Percentiles rank a stretch among this genome's conserved stretches.
phyloP scores from a whole-genome alignment of 306 rosid species.

The Crataegus laevigata region DNA sequence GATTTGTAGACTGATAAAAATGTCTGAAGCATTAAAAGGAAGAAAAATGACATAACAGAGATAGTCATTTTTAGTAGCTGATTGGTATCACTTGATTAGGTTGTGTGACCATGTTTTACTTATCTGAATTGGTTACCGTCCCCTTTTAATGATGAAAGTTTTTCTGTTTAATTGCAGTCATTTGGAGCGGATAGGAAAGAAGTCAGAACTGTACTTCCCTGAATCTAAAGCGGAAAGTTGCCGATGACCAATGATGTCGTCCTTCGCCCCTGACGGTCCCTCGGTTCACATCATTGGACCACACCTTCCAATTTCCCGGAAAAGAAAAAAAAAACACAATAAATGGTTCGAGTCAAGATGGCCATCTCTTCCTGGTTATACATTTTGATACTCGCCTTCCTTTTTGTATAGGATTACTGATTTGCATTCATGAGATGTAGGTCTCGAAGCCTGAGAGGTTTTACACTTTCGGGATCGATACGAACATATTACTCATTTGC shows the following conservation, averaged over 20 bases:
- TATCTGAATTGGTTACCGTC: not conserved
- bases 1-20: too few relatives aligned
- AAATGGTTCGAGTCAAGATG: slow-evolving; percentile 30
- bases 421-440: slow-evolving; percentile 29
- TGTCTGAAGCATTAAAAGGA: too few relatives aligned
- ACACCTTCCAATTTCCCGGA: slow-evolving; percentile 2
- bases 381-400: slow-evolving; percentile 6
- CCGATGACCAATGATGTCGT: not conserved
- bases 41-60: too few relatives aligned
- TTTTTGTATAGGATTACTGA: slow-evolving; percentile 34
- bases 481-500: not conserved
- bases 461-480: slow-evolving; percentile 12
- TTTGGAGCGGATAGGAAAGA: slow-evolving; percentile 82
- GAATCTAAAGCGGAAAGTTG: not conserved
- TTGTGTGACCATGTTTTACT: not conserved
- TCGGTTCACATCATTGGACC: slow-evolving; percentile 2
- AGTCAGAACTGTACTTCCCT: slow-evolving; percentile 59
- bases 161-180: slow-evolving; percentile 39
- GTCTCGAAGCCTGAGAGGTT: slow-evolving; percentile 25
- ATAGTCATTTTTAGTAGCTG: not conserved
- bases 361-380: slow-evolving; percentile 15
- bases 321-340: slow-evolving; percentile 29
- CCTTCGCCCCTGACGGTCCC: not conserved
- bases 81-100: not conserved
- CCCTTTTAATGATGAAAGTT: not conserved